Evolutionary conservation across 306 rosid genomes (phyloP).

Genomic region (Ormosia emarginata): DNA sequence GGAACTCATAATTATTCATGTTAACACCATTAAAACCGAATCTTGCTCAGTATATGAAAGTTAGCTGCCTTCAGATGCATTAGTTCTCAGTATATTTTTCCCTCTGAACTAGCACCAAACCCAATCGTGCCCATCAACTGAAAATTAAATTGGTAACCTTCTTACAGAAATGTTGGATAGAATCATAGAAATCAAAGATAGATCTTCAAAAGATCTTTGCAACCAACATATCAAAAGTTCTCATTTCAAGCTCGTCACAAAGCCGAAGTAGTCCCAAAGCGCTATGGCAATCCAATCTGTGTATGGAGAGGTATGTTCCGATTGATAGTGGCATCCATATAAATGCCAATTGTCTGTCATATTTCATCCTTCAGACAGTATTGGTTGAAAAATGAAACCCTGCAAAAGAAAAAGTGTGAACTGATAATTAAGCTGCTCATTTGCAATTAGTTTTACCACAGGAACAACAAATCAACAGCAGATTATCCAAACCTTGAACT

Average conservation of each 20-base stretch:
- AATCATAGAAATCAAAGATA: neutral
- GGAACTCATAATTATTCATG: neutral
- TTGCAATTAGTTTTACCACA: slow-evolving; percentile 13
- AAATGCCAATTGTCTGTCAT: slow-evolving; percentile 9
- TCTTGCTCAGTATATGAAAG: neutral
- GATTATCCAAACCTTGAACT: slow-evolving; percentile 30
- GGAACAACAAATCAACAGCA: slow-evolving; percentile 12
- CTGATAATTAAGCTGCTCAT: slow-evolving; percentile 25
- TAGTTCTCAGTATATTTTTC: neutral
- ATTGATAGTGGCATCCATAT: slow-evolving; percentile 8
- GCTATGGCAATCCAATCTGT: slow-evolving; percentile 2
- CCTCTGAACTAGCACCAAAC: neutral
- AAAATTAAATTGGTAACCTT: neutral
- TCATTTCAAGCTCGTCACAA: slow-evolving; percentile 13
- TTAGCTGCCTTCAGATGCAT: neutral
- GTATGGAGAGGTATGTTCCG: neutral
- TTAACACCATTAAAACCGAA: neutral
- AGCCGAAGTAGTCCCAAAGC: neutral
- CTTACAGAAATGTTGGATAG: neutral
- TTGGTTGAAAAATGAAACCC: slow-evolving; percentile 24
- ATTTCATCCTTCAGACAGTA: slow-evolving; percentile 29
- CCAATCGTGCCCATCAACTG: neutral
- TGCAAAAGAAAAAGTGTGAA: slow-evolving; percentile 46
- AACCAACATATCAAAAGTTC: neutral
- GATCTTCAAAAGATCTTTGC: slow-evolving; percentile 2